Evolutionary conservation across 2,329 filamentous ascomycete species (phyloP).

Genomic region (Aureobasidium melanogenum): DNA sequence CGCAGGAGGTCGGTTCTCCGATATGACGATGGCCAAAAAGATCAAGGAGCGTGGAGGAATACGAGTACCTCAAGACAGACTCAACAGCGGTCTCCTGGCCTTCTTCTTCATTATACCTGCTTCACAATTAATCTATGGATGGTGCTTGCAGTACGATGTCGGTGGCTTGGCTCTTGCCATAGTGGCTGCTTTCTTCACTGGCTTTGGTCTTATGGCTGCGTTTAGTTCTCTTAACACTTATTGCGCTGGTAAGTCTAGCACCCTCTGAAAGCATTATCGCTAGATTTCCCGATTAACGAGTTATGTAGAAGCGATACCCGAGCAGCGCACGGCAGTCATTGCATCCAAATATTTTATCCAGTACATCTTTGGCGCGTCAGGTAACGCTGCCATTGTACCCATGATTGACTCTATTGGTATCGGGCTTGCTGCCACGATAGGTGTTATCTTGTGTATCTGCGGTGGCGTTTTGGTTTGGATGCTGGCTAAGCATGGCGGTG

Average conservation of each 20-base stretch:
- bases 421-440: constrained; percentile 66
- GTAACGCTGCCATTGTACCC: constrained; percentile 60
- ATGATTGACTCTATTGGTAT: constrained; percentile 62
- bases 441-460: constrained; percentile 42
- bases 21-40: constrained; percentile 55
- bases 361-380: constrained; percentile 62
- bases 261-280: no score
- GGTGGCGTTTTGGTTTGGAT: constrained; percentile 33
- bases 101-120: constrained; percentile 45
- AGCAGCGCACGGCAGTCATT: constrained; percentile 55
- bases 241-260: constrained; percentile 40
- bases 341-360: constrained; percentile 69
- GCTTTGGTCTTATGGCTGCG: constrained; percentile 60
- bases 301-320: constrained; percentile 58
- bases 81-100: constrained; percentile 48
- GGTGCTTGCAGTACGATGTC: constrained; percentile 44
- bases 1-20: constrained; percentile 58
- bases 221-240: constrained; percentile 69
- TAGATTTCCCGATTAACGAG: neutral
- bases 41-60: constrained; percentile 46
- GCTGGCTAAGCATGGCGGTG: constrained; percentile 40
- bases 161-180: constrained; percentile 52
- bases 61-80: constrained; percentile 57
- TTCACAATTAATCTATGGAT: constrained; percentile 58
- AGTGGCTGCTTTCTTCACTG: constrained; percentile 61